Base-by-base conservation (phyloP, 805 yeast genomes). In the Kluyveromyces lactis region DNA sequence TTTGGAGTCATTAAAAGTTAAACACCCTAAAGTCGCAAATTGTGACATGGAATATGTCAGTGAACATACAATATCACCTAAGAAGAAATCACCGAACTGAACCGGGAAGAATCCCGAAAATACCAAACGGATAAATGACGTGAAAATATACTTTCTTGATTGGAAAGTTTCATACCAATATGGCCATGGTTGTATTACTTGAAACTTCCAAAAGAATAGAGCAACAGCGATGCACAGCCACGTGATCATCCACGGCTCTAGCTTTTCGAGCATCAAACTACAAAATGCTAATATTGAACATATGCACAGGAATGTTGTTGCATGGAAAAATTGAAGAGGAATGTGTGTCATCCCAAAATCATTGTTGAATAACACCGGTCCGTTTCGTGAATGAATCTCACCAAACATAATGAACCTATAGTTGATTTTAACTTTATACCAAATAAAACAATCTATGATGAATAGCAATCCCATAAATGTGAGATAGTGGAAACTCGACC, bases 61-160 rank as follows among this genome's bases (percentile, higher is more conserved):
- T 21, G 95, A 83, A 60, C 95, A 84, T 38, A 90, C 67, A 23
- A 92, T 79, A 60, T 92, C 98, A 16, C 97, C 98, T 34, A 90
- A 46, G 57, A 86, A 86, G 68, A 92, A 90, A 61, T 92, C 98
- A 41, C 89, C 72, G 56, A 92, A 92, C 62, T 90, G 97, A 39
- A 92, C 97, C 0, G 97, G 96, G 53, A 81, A 92, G 31, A 87
- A 67, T 0, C 97, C 97, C 1, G 95, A 82, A 8, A 84, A 67
- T 0, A 81, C 24, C 36, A 92, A 64, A 52, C 98, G 69, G 70
- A 89, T 74, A 1, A 79, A 41, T 0, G 94, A 79, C 11, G 79
- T 62, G 15, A 81, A 66, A 2, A 90, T 51, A 97, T 97, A 92
- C 42, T 69, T 69, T 48, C 97, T 71, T 8, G 95, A 71, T n/a